phyloP scores from a whole-genome alignment of 352 stramenopile genomes.

The Globisporangium echinulatum region DNA sequence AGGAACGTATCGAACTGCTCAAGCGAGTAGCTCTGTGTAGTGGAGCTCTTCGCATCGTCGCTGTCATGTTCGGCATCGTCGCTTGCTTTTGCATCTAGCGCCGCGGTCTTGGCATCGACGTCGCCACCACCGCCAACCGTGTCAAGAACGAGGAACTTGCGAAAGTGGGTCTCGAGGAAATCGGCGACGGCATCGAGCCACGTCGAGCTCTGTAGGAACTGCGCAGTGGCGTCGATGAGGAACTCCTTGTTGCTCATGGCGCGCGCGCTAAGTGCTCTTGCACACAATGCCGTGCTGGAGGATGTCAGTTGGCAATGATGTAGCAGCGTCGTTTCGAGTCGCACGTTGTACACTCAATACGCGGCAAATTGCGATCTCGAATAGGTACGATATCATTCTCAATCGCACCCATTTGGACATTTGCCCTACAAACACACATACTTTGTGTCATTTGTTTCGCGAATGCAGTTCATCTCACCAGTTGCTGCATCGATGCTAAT shows the following conservation, averaged over 20 bases:
- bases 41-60: constrained; percentile 8
- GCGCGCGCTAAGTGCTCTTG: background rate
- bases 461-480: too few relatives aligned
- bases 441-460: too few relatives aligned
- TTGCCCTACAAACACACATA: too few relatives aligned
- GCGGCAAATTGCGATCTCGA: too few relatives aligned
- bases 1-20: constrained; percentile 64
- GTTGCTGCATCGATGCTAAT: too few relatives aligned
- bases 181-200: constrained; percentile 44
- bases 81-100: too few relatives aligned
- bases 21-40: constrained; percentile 31
- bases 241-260: constrained; percentile 54
- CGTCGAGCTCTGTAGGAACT: constrained; percentile 52
- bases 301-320: too few relatives aligned
- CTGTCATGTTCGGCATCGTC: background rate
- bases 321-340: too few relatives aligned
- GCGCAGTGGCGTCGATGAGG: constrained; percentile 59
- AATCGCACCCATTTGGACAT: too few relatives aligned
- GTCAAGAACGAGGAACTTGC: constrained; percentile 27
- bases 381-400: too few relatives aligned
- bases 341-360: too few relatives aligned
- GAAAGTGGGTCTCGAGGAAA: constrained; percentile 57
- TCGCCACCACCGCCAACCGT: background rate
- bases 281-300: too few relatives aligned
- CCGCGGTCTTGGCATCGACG: background rate